A percentile compares a stretch with the other conserved stretches of the same genome.
Evolutionary conservation across 148 eudicot species (phyloP).

Genomic region (Mesembryanthemum crystallinum): DNA sequence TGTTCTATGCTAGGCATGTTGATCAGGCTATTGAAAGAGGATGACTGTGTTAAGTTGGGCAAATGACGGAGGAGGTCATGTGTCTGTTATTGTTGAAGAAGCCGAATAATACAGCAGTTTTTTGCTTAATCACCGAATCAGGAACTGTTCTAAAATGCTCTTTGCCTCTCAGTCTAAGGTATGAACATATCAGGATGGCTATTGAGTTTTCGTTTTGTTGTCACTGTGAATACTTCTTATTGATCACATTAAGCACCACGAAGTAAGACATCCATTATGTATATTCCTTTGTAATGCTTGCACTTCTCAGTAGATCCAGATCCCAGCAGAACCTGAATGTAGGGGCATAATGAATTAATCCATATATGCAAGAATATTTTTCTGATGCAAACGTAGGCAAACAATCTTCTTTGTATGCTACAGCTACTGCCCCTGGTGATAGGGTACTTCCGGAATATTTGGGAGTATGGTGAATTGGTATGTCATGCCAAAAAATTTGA

Average conservation of each 20-base stretch:
- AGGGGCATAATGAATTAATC: neutral
- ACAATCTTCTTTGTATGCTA: neutral
- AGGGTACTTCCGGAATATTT: neutral
- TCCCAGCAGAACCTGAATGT: neutral
- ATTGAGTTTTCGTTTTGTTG: too few species aligned
- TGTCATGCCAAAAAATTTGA: neutral
- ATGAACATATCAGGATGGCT: neutral
- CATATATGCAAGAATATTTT: neutral
- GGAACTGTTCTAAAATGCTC: neutral
- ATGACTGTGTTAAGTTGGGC: neutral
- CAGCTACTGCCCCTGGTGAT: neutral
- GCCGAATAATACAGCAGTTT: neutral
- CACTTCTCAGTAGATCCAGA: neutral
- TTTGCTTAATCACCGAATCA: neutral
- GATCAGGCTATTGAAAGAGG: slow-evolving; percentile 29
- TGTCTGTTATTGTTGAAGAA: neutral
- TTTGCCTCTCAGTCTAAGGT: slow-evolving; percentile 6
- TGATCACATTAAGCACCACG: neutral
- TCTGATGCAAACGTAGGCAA: neutral
- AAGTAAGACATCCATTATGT: neutral
- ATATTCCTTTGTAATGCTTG: neutral
- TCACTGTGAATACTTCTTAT: too few species aligned
- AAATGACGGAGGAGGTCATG: neutral
- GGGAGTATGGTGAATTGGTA: neutral
- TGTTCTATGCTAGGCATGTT: slow-evolving; percentile 21